Percentiles rank a stretch among this genome's conserved stretches.
phyloP scores from a whole-genome alignment of 2,329 filamentous ascomycete species.

The Ophiostoma montium region DNA sequence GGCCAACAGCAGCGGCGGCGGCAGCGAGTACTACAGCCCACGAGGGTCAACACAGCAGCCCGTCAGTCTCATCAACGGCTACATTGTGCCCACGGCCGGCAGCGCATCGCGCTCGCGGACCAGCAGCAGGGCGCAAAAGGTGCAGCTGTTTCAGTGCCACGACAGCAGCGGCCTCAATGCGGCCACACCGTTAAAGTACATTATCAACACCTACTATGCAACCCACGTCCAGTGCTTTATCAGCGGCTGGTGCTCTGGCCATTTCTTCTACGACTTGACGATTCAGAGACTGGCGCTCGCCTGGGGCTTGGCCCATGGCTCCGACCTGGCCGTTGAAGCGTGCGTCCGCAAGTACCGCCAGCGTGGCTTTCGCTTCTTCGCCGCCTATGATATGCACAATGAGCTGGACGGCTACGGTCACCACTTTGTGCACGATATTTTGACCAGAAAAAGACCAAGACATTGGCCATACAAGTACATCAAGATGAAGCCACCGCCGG shows the following conservation, averaged over 20 bases:
- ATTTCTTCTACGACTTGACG: slow-evolving; percentile 8
- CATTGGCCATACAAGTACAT: too few relatives aligned
- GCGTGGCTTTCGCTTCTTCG: slow-evolving; percentile 8
- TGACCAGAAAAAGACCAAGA: too few relatives aligned
- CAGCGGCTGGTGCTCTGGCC: slow-evolving; percentile 7
- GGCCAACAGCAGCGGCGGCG: too few relatives aligned
- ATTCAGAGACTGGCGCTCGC: not conserved
- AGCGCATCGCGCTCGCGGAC: not conserved
- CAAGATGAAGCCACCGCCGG: not conserved
- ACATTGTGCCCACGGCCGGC: not conserved
- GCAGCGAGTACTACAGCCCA: not conserved
- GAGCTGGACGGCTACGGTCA: not conserved
- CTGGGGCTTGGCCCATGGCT: too few relatives aligned
- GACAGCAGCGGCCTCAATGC: not conserved
- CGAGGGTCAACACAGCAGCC: too few relatives aligned
- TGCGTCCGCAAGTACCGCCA: slow-evolving; percentile 6
- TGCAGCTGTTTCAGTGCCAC: slow-evolving; percentile 12
- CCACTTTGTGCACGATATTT: not conserved
- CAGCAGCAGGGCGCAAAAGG: slow-evolving; percentile 1
- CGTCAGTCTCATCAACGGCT: slow-evolving; percentile 8
- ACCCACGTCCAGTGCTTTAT: slow-evolving; percentile 12
- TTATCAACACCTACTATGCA: slow-evolving; percentile 8
- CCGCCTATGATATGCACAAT: too few relatives aligned
- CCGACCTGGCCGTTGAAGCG: not conserved
- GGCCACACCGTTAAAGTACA: slow-evolving; percentile 9